phyloP scores from a whole-genome alignment of 257 asterid genomes.

The Petrea volubilis region DNA sequence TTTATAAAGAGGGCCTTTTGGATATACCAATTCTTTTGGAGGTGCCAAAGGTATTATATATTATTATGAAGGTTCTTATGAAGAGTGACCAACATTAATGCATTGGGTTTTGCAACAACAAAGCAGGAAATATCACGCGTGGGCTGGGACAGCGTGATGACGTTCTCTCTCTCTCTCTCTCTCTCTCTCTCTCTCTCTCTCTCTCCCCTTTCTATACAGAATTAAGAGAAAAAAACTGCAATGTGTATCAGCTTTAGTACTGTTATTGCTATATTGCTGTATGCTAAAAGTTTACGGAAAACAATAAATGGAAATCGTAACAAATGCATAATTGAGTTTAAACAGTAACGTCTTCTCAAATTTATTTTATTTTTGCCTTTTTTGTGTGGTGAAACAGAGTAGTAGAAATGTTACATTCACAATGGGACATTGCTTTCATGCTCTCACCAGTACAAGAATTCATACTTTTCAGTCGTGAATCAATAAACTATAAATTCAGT shows the following conservation, averaged over 20 bases:
- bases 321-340: too few species aligned
- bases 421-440: too few species aligned
- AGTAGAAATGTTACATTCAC: too few species aligned
- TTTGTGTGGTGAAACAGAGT: too few species aligned
- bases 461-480: too few species aligned
- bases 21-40: not conserved
- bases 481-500: too few species aligned
- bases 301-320: too few species aligned
- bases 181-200: not conserved
- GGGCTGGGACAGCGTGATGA: slow-evolving; percentile 55
- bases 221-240: slow-evolving; percentile 19
- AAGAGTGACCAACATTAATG: slow-evolving; percentile 2
- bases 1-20: not conserved
- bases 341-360: too few species aligned
- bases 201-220: slow-evolving; percentile 10
- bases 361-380: too few species aligned
- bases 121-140: slow-evolving; percentile 49
- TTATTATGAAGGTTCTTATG: slow-evolving; percentile 13
- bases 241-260: slow-evolving; percentile 19
- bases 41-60: not conserved
- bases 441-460: too few species aligned
- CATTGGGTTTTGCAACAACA: slow-evolving; percentile 45
- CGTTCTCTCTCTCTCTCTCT: slow-evolving; percentile 12
- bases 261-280: not conserved
- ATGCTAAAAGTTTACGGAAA: not conserved